Evolutionary conservation across 2,329 filamentous ascomycete species (phyloP).

Genomic region (Pseudogymnoascus sp.): DNA sequence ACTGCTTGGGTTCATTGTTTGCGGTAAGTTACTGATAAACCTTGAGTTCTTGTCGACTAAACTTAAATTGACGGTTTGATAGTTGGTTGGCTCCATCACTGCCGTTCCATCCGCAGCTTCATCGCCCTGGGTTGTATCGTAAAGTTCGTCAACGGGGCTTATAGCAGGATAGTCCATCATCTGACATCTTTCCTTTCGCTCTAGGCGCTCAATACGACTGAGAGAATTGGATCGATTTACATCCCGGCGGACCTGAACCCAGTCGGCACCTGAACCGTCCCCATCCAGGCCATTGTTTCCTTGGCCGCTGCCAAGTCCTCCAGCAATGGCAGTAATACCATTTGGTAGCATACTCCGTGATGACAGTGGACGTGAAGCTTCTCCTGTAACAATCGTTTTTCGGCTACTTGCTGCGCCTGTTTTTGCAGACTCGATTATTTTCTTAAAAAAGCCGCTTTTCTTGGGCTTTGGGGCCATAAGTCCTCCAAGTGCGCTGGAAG

Average conservation of each 20-base stretch:
- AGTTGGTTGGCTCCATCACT: constrained; percentile 76
- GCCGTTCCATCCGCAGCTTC: constrained; percentile 80
- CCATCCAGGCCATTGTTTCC: constrained; percentile 45
- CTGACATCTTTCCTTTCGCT: constrained; percentile 81
- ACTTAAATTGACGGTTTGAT: constrained; percentile 67
- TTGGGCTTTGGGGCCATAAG: constrained; percentile 69
- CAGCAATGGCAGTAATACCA: constrained; percentile 44
- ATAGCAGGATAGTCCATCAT: constrained; percentile 90
- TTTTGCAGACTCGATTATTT: constrained; percentile 89
- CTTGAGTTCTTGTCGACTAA: constrained; percentile 94
- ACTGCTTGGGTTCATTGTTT: constrained; percentile 71
- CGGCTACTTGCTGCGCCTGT: constrained; percentile 85
- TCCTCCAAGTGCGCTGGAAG: constrained; percentile 69
- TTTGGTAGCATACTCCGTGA: constrained; percentile 20
- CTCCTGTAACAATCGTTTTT: constrained; percentile 55
- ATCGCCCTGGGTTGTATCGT: constrained; percentile 79
- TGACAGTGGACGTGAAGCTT: constrained; percentile 33
- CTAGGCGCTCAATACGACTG: constrained; percentile 77
- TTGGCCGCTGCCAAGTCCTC: constrained; percentile 36
- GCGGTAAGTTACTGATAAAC: constrained; percentile 77
- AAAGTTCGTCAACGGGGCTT: constrained; percentile 82
- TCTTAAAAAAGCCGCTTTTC: constrained; percentile 88
- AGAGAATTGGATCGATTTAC: constrained; percentile 92
- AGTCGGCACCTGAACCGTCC: constrained; percentile 56
- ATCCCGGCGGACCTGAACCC: constrained; percentile 95